Evolutionary conservation across 495 filamentous ascomycete genomes (phyloP).

Genomic region (Hypoxylon rickii): DNA sequence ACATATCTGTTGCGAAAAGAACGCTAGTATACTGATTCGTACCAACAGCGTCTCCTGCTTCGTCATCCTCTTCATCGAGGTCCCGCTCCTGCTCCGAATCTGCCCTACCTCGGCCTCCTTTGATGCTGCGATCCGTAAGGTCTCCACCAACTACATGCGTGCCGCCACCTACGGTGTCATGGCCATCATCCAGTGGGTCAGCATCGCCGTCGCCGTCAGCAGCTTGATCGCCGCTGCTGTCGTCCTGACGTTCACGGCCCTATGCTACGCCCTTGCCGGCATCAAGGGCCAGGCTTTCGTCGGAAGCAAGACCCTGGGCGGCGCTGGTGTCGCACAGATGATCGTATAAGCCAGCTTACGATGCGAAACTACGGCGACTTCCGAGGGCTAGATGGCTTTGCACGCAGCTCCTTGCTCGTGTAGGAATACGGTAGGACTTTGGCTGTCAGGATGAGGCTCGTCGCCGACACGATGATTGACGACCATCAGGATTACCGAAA

Average conservation of each 20-base stretch:
- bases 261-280: conserved; percentile 84
- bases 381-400: conserved; percentile 1
- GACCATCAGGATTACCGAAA: conserved; percentile 1
- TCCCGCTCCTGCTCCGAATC: conserved; percentile 94
- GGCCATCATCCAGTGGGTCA: conserved; percentile 82
- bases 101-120: conserved; percentile 92
- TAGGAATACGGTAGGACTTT: conserved; percentile 3
- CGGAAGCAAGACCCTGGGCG: conserved; percentile 95
- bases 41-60: conserved; percentile 70
- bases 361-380: not conserved
- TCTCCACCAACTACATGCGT: conserved; percentile 96
- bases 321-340: conserved; percentile 95
- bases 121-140: conserved; percentile 85
- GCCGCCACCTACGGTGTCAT: conserved; percentile 85
- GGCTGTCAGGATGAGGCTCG: conserved; percentile 3
- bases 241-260: conserved; percentile 72
- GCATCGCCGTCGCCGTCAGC: conserved; percentile 62
- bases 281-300: conserved; percentile 93
- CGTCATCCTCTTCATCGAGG: conserved; percentile 94
- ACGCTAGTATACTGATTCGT: conserved; percentile 17
- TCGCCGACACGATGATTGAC: conserved; percentile 18
- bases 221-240: conserved; percentile 87
- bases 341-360: conserved; percentile 71
- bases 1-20: not conserved
- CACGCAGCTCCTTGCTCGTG: conserved; percentile 2